Evolutionary conservation across 2,329 filamentous ascomycete species (phyloP), one percentile per base, ranked within the genome.

Genomic region (Venturia oleaginea): DNA sequence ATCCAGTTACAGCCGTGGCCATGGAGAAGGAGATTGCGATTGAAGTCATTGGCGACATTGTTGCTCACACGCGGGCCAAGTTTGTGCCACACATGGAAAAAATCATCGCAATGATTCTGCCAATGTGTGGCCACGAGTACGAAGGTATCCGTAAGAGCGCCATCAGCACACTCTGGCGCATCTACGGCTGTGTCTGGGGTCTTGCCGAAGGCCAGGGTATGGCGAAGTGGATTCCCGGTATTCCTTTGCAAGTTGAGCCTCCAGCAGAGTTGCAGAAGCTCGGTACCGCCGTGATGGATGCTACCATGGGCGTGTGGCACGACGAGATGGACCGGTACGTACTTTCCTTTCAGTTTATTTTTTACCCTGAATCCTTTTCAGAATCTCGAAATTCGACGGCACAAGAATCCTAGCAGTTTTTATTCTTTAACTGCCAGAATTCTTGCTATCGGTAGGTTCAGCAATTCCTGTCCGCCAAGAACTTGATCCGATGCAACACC

Each of bases 11-110:
- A 32, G 91, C 92, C 63, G 85, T 97, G 64, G 91, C 93, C 30
- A 85, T 96, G 71, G 94, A 97, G 82, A 97, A 97, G 79, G 94
- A 99, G 78, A 95, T 97, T 70, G 93, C 94, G 43, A 86, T 96
- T 55, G 94, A 99, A 76, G 92, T 97, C 6, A 84, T 97, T 42
- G 94, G 92, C 68, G 94, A 99, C 73, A 86, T 99, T 67, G 88
- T 97, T 71, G 88, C 90, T 59, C 88, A 95, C 79, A 91, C 91
- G 59, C 92, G 91, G 76, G 84, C 85, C 72, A 84, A 89, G 69
- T 91, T 85, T 74, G 83, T 95, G 69, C 87, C 90, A 5, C 96
- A 93, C 76, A 89, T 97, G 67, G 88, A 96, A 79, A 89, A 91
- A 80, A 91, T 91, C 8, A 85, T 99, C 67, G 88, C 91, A 76